phyloP scores from a whole-genome alignment of 73 alveolate genomes.

The Blepharisma stoltei region DNA sequence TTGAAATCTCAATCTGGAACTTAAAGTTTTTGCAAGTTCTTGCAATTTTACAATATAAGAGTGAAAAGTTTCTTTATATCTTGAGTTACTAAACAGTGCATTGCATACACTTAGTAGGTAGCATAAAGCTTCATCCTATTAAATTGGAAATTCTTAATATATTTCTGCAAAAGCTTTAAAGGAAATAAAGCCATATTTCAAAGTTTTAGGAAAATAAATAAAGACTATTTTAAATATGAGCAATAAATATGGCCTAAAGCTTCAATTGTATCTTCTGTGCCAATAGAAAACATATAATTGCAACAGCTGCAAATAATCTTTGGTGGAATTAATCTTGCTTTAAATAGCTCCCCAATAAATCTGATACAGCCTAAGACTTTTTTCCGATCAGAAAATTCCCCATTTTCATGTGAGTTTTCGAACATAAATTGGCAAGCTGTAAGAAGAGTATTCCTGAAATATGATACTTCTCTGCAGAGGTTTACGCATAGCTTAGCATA shows the following conservation, averaged over 20 bases:
- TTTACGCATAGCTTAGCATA: background rate
- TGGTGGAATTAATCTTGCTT: background rate
- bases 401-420: background rate
- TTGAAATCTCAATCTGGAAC: constrained; percentile 11
- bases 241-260: no score
- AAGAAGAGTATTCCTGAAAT: background rate
- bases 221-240: no score
- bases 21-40: background rate
- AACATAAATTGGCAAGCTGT: background rate
- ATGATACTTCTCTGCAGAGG: background rate
- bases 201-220: no score
- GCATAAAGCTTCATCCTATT: constrained; percentile 24
- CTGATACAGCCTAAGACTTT: constrained; percentile 6
- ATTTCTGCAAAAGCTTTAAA: no score
- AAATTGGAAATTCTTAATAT: no score
- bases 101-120: constrained; percentile 3
- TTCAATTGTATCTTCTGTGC: constrained; percentile 12
- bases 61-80: constrained; percentile 14
- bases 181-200: no score
- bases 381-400: background rate
- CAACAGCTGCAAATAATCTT: background rate
- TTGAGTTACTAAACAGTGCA: background rate
- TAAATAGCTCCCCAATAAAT: constrained; percentile 16
- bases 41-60: background rate
- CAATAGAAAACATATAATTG: background rate